phyloP scores from a whole-genome alignment of 2,329 filamentous ascomycete species.

The Lasiodiplodia sp. region DNA sequence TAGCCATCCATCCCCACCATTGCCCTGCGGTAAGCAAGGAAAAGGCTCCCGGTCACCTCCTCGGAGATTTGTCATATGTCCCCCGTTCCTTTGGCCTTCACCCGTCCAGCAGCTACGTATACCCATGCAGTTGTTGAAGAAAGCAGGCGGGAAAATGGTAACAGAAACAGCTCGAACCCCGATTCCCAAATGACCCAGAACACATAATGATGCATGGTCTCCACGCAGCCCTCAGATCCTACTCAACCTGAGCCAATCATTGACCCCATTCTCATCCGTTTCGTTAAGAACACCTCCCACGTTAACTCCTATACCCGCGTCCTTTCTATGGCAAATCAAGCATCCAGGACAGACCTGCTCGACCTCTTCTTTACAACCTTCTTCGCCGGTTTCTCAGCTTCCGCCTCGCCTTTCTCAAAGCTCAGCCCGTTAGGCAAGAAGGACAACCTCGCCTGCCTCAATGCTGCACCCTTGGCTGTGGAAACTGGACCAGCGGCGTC shows the following conservation, averaged over 20 bases:
- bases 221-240: not conserved
- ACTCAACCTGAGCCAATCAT: not conserved
- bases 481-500: not conserved
- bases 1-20: not conserved
- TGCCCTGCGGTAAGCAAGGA: not conserved
- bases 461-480: not conserved
- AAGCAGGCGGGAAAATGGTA: not conserved
- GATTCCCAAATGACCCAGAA: not conserved
- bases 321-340: not conserved
- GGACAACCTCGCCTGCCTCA: constrained; percentile 22
- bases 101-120: not conserved
- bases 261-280: not conserved
- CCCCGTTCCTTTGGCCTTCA: not conserved
- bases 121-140: not conserved
- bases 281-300: not conserved
- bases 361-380: constrained; percentile 19
- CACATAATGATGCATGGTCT: not conserved
- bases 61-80: not conserved
- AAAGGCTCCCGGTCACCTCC: not conserved
- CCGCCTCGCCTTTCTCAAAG: constrained; percentile 7
- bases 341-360: not conserved
- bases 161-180: not conserved
- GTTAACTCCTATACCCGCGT: not conserved
- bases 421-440: constrained; percentile 12
- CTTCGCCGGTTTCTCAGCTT: not conserved